Evolutionary conservation across 805 yeast species (phyloP).

Genomic region (Candida anglica): DNA sequence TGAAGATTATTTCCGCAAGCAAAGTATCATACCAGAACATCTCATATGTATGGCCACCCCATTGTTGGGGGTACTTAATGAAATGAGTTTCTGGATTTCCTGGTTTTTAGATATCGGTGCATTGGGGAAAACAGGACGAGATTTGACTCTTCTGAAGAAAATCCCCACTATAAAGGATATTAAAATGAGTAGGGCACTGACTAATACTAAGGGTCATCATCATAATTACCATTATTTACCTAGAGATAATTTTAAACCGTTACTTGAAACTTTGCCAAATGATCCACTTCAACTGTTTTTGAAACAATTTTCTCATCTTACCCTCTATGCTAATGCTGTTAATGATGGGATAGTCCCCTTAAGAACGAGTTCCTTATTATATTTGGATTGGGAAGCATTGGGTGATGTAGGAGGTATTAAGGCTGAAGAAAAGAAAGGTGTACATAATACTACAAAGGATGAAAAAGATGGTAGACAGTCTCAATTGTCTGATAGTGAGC

Average conservation of each 20-base stretch:
- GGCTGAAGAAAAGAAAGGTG: slow-evolving; percentile 1
- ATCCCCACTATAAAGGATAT: slow-evolving; percentile 21
- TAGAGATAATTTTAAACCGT: slow-evolving; percentile 26
- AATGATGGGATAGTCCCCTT: slow-evolving; percentile 46
- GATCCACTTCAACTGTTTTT: slow-evolving; percentile 33
- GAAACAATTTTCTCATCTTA: slow-evolving; percentile 25
- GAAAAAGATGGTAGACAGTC: background rate
- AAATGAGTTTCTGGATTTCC: slow-evolving; percentile 33
- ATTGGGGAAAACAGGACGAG: slow-evolving; percentile 43
- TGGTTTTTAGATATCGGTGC: slow-evolving; percentile 44
- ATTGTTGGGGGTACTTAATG: slow-evolving; percentile 38
- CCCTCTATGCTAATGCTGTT: slow-evolving; percentile 41
- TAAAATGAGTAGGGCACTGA: slow-evolving; percentile 7
- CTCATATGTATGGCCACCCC: slow-evolving; percentile 41
- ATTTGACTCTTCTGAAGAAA: slow-evolving; percentile 34
- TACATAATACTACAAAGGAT: background rate
- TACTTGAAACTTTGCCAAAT: slow-evolving; percentile 37
- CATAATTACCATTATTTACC: no score
- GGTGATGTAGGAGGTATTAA: slow-evolving; percentile 30
- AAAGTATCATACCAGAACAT: slow-evolving; percentile 26
- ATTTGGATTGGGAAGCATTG: slow-evolving; percentile 39
- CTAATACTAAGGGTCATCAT: slow-evolving; percentile 4
- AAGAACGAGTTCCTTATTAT: slow-evolving; percentile 38
- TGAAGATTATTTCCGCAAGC: slow-evolving; percentile 21
- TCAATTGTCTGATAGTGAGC: background rate